Percentiles rank a stretch among this genome's conserved stretches.
Evolutionary conservation across 1,139 yeast genomes (phyloP).

Genomic region (Magnusiomyces sp.): DNA sequence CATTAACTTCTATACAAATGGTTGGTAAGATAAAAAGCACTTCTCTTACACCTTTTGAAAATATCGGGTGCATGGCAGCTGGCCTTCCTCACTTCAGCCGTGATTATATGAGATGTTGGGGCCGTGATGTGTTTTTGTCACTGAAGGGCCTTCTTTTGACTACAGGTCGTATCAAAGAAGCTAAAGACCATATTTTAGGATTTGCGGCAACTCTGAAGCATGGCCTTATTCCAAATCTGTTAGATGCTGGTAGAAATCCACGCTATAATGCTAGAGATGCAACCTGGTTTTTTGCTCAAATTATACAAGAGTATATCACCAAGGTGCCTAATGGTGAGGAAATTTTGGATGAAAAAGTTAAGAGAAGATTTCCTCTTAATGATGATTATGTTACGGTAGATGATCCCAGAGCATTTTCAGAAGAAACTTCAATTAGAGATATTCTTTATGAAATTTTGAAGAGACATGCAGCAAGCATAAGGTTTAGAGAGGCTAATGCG

Average conservation of each 20-base stretch:
- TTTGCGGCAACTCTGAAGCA: constrained; percentile 91
- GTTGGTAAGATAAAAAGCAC: constrained; percentile 67
- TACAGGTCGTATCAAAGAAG: constrained; percentile 72
- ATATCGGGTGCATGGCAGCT: constrained; percentile 77
- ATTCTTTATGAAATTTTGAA: constrained; percentile 70
- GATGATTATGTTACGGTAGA: constrained; percentile 66
- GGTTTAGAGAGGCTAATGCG: constrained; percentile 91
- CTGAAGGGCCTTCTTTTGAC: constrained; percentile 72
- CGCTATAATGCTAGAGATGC: constrained; percentile 96
- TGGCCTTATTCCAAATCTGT: constrained; percentile 85
- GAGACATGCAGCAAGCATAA: constrained; percentile 83
- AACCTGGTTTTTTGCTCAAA: constrained; percentile 87
- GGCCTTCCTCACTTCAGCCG: constrained; percentile 91
- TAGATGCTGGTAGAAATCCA: constrained; percentile 91
- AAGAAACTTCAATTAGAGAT: constrained; percentile 63
- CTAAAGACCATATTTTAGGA: constrained; percentile 69
- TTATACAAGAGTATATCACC: constrained; percentile 69
- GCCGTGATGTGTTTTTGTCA: constrained; percentile 88
- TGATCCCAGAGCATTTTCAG: constrained; percentile 67
- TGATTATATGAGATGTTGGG: constrained; percentile 97
- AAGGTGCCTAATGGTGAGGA: constrained; percentile 60
- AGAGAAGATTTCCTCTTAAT: constrained; percentile 82
- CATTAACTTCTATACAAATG: constrained; percentile 84
- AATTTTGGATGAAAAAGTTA: constrained; percentile 63
- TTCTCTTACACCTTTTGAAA: constrained; percentile 56